Evolutionary conservation across 2,329 filamentous ascomycete genomes (phyloP).

Genomic region (Ilyonectria sp.): DNA sequence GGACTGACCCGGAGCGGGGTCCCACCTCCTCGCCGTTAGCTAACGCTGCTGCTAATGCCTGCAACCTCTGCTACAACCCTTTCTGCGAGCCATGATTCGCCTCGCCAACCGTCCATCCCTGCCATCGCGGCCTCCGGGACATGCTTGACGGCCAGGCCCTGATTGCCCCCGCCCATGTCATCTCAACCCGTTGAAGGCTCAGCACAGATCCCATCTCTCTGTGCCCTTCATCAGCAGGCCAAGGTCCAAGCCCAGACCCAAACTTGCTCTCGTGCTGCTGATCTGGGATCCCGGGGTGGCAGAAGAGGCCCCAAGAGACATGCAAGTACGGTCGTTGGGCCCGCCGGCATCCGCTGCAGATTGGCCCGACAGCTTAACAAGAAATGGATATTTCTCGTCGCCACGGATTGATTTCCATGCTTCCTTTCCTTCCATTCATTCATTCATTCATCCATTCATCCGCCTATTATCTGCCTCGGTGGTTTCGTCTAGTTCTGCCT

Average conservation of each 20-base stretch:
- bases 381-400: constrained; percentile 5
- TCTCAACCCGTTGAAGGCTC: not conserved
- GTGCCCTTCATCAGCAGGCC: not conserved
- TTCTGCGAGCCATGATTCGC: constrained; percentile 1
- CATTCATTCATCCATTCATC: not conserved
- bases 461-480: not conserved
- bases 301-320: not conserved
- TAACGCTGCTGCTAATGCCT: not conserved
- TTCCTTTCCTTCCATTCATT: not conserved
- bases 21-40: not conserved
- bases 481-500: not conserved
- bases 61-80: not conserved
- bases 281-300: constrained; percentile 1
- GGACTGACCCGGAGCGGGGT: not conserved
- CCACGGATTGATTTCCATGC: not conserved
- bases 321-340: not conserved
- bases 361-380: constrained; percentile 2
- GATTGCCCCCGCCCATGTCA: not conserved
- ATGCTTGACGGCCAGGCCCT: not conserved
- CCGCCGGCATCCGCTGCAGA: not conserved
- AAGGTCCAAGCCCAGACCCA: not conserved
- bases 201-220: not conserved
- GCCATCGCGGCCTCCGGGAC: constrained; percentile 11
- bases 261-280: not conserved
- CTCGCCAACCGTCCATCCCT: constrained; percentile 2